Conservation (phyloP, 1,284 basidiomycete genomes). For the Termitomyces sp. region DNA sequence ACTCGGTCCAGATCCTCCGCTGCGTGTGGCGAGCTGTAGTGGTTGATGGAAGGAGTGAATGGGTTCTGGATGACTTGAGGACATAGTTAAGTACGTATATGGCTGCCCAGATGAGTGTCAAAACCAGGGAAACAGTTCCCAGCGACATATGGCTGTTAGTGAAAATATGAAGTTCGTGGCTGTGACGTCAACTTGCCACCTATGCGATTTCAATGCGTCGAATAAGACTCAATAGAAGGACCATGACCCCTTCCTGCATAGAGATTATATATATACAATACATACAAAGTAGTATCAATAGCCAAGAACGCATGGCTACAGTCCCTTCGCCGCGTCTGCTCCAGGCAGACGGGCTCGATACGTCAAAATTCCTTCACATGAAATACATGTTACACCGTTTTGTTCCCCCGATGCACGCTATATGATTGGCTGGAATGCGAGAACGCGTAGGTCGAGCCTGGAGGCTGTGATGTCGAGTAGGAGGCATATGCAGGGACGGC, state of each 20-base stretch:
- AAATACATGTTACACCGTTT: slow-evolving; percentile 18
- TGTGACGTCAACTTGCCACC: background rate
- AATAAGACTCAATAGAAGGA: background rate
- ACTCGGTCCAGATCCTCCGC: slow-evolving; percentile 12
- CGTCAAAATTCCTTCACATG: slow-evolving; percentile 5
- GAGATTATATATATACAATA: slow-evolving; percentile 11
- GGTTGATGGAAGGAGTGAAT: slow-evolving; percentile 14
- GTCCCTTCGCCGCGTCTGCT: slow-evolving; percentile 17
- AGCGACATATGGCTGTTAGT: slow-evolving; percentile 11
- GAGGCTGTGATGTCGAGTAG: slow-evolving; percentile 12
- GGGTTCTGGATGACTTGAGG: slow-evolving; percentile 9
- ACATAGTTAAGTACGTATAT: slow-evolving; percentile 17
- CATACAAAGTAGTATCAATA: slow-evolving; percentile 6
- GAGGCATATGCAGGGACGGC: slow-evolving; percentile 21
- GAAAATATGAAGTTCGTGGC: background rate
- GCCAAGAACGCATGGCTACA: slow-evolving; percentile 17
- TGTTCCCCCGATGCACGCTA: slow-evolving; percentile 20
- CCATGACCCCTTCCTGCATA: slow-evolving; percentile 4
- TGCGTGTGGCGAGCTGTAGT: slow-evolving; percentile 1
- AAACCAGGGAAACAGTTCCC: slow-evolving; percentile 13
- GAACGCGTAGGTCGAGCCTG: slow-evolving; percentile 24
- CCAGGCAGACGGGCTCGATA: slow-evolving; percentile 22
- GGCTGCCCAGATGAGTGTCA: slow-evolving; percentile 21
- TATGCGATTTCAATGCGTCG: background rate
- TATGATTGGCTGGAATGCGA: slow-evolving; percentile 21